Base-by-base conservation (phyloP, 148 eudicot species). In the Limonium bicolor region DNA sequence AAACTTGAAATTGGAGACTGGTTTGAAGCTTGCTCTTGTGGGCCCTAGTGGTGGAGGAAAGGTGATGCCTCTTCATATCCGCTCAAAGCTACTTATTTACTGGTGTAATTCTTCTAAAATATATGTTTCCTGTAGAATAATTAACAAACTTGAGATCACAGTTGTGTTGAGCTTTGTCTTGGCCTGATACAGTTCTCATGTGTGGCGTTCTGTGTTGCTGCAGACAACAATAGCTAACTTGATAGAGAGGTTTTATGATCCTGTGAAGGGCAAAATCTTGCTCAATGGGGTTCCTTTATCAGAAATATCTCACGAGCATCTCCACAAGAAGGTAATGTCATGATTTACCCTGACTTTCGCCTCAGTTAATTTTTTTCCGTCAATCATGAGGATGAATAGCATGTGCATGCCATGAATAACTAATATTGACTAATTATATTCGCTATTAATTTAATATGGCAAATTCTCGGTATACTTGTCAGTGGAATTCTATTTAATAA, bases 21-120 rank as follows among this genome's bases (percentile, higher is more conserved):
- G 94, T 43, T 76, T 88, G 27, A 87, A 82, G 62, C 88, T 87
- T 33, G 96, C 96, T 12, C 80, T 87, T 28, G 94, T 87, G 30
- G 96, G 96, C 55, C 96, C 96, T 48, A 87, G 96, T 56, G 96
- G 96, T 61, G 96, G 96, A 16, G 96, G 96, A 51, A 87, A 87
- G 65, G 96, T 86, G 75, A 5, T 26, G 29, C 22, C 22, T 16
- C 9, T 24, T 41, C 17, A n/a, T n/a, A n/a, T n/a, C n/a, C n/a
- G n/a, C n/a, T n/a, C n/a, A n/a, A n/a, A n/a, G n/a, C n/a, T n/a
- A n/a, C 3, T n/a, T n/a, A n/a, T n/a, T n/a, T n/a, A 10, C 4
- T n/a, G n/a, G 13, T 14, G 2, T 1, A 23, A 23, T 28, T 24
- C 9, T n/a, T 30, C 15, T 42, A n/a, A n/a, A n/a, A n/a, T n/a